Conservation (phyloP, 306 rosid genomes). For the Fragaria ananassa region DNA sequence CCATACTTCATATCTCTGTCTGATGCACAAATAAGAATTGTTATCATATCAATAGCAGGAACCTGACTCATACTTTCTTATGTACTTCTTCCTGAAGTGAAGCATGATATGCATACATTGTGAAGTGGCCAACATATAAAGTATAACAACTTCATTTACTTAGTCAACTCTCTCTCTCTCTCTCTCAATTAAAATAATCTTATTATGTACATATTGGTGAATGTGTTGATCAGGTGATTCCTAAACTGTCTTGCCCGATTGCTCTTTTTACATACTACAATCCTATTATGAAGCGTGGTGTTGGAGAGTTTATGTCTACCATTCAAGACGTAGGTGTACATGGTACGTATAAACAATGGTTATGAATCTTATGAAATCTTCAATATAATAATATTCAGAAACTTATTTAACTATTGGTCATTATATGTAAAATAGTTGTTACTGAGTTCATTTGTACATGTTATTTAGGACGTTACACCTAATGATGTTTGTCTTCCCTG, state of each 20-base stretch:
- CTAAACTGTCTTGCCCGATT: conserved; percentile 77
- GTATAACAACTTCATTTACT: neutral
- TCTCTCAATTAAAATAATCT: neutral
- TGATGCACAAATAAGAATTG: neutral
- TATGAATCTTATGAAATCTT: conserved; percentile 11
- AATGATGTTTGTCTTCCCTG: neutral
- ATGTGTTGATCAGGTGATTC: conserved; percentile 60
- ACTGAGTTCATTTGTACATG: neutral
- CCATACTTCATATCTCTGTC: neutral
- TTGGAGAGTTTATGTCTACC: conserved; percentile 62
- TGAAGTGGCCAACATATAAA: neutral
- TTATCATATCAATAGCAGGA: neutral
- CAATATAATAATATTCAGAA: conserved; percentile 6
- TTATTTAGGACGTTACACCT: neutral
- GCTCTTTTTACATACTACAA: conserved; percentile 85
- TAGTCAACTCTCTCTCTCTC: no score
- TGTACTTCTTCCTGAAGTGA: neutral
- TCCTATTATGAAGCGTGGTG: conserved; percentile 87
- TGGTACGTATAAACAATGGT: conserved; percentile 44
- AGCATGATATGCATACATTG: neutral
- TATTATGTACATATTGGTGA: conserved; percentile 20
- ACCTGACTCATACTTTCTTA: neutral
- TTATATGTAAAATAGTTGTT: neutral
- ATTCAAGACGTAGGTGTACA: conserved; percentile 65
- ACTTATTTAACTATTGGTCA: neutral